Percentiles rank a stretch among this genome's conserved stretches.
Evolutionary conservation across 2,329 filamentous ascomycete genomes (phyloP).

Genomic region (Dactylellina cionopaga): DNA sequence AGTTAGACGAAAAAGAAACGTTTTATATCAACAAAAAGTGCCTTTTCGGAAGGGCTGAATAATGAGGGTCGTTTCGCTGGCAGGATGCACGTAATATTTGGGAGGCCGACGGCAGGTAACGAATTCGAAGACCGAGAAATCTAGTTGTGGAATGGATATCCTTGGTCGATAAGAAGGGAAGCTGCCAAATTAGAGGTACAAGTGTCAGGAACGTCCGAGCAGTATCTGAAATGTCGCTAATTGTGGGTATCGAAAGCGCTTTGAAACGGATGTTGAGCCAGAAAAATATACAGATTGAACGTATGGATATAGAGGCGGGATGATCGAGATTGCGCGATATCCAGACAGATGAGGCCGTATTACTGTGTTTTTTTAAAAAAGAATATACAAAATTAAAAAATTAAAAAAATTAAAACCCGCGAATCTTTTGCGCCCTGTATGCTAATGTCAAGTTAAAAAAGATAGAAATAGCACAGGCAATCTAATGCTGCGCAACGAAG

Average conservation of each 20-base stretch:
- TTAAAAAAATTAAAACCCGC: neutral
- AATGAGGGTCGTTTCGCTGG: constrained; percentile 12
- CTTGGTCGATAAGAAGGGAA: constrained; percentile 35
- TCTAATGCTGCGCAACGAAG: constrained; percentile 27
- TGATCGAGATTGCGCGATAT: constrained; percentile 52
- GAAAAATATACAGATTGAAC: constrained; percentile 32
- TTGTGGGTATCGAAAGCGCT: constrained; percentile 51
- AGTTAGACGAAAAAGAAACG: constrained; percentile 32
- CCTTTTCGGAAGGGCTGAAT: constrained; percentile 27
- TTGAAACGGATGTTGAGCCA: constrained; percentile 49
- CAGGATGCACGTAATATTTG: neutral
- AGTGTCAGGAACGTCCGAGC: constrained; percentile 49
- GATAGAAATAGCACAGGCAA: neutral
- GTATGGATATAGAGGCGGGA: constrained; percentile 44
- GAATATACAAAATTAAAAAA: constrained; percentile 7
- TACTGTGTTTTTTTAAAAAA: constrained; percentile 1
- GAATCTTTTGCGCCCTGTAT: constrained; percentile 14
- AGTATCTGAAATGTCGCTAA: constrained; percentile 49
- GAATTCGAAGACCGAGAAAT: constrained; percentile 17
- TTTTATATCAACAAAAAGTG: constrained; percentile 12
- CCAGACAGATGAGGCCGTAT: constrained; percentile 44
- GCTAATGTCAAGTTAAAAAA: neutral
- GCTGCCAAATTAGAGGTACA: constrained; percentile 33
- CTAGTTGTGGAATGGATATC: constrained; percentile 12
- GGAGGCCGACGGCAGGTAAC: constrained; percentile 33